These are phyloP conservation scores for Fusarium sp. DNA, from an alignment of 2,329 filamentous ascomycete genomes.

Conservation along the genomic window DNA sequence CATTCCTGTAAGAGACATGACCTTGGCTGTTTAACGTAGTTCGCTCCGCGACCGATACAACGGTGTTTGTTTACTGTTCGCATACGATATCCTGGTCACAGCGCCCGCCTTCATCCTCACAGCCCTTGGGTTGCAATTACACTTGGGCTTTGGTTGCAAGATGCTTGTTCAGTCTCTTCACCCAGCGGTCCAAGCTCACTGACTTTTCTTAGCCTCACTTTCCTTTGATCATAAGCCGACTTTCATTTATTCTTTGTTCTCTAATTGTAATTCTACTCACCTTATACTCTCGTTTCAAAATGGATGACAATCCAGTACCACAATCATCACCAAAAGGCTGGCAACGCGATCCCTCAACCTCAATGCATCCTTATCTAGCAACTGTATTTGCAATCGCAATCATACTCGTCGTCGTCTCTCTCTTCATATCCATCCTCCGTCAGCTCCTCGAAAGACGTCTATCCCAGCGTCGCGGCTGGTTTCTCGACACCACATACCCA, in stretches of 20 bases:
- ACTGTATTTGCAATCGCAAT: constrained; percentile 40
- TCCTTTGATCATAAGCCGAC: background rate
- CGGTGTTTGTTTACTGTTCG: constrained; percentile 33
- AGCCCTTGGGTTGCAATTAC: background rate
- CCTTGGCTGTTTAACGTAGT: constrained; percentile 8
- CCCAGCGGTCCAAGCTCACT: constrained; percentile 17
- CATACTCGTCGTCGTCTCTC: constrained; percentile 29
- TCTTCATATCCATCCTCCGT: constrained; percentile 37
- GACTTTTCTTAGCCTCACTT: constrained; percentile 1
- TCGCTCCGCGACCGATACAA: constrained; percentile 18
- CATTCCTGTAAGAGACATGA: constrained; percentile 39
- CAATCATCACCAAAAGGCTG: background rate
- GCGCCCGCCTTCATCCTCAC: background rate
- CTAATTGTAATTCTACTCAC: background rate
- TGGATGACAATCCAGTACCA: constrained; percentile 1
- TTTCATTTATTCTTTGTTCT: background rate
- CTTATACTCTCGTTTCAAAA: background rate
- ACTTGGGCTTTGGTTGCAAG: background rate
- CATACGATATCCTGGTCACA: background rate
- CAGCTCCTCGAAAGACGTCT: constrained; percentile 33
- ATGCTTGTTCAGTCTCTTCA: constrained; percentile 18
- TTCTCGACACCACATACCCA: constrained; percentile 26
- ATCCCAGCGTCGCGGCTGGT: constrained; percentile 26
- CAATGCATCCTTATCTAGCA: constrained; percentile 31
- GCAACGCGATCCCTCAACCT: constrained; percentile 4